Conservation (phyloP, 306 rosid genomes). For the Geum urbanum region DNA sequence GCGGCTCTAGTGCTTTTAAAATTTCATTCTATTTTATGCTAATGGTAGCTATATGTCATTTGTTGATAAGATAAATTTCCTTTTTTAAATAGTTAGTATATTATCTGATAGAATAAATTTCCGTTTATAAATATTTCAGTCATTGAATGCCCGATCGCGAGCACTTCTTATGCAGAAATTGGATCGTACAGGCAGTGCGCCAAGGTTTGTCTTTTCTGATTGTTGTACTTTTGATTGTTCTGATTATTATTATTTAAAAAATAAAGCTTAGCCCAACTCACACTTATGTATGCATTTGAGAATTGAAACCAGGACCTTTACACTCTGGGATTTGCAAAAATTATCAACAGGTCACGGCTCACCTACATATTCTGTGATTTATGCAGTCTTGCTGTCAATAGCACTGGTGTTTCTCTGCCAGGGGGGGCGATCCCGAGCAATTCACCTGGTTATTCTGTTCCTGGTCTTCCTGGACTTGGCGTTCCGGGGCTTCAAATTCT, state of each 20-base stretch:
- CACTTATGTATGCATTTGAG: too few species aligned
- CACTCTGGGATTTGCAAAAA: too few species aligned
- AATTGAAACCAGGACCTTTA: too few species aligned
- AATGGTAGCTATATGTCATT: not conserved
- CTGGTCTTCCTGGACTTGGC: slow-evolving; percentile 51
- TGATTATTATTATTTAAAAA: slow-evolving; percentile 18
- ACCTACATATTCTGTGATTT: slow-evolving; percentile 3
- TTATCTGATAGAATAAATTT: not conserved
- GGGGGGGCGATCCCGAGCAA: slow-evolving; percentile 41
- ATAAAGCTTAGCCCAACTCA: too few species aligned
- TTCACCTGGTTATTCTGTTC: slow-evolving; percentile 33
- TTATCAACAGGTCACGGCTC: too few species aligned
- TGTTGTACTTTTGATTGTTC: slow-evolving; percentile 18
- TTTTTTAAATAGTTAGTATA: not conserved
- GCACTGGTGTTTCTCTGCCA: slow-evolving; percentile 44
- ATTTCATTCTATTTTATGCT: not conserved
- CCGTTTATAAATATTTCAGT: slow-evolving; percentile 43
- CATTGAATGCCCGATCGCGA: slow-evolving; percentile 78
- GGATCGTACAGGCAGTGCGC: slow-evolving; percentile 77
- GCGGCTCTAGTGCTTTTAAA: not conserved
- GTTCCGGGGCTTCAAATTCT: slow-evolving; percentile 63
- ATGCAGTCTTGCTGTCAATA: slow-evolving; percentile 53
- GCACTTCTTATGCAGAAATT: slow-evolving; percentile 92
- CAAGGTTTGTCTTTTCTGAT: slow-evolving; percentile 49
- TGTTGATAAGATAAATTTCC: not conserved